phyloP scores from a whole-genome alignment of 441 rosid species.

The Erodium chrysanthum region DNA sequence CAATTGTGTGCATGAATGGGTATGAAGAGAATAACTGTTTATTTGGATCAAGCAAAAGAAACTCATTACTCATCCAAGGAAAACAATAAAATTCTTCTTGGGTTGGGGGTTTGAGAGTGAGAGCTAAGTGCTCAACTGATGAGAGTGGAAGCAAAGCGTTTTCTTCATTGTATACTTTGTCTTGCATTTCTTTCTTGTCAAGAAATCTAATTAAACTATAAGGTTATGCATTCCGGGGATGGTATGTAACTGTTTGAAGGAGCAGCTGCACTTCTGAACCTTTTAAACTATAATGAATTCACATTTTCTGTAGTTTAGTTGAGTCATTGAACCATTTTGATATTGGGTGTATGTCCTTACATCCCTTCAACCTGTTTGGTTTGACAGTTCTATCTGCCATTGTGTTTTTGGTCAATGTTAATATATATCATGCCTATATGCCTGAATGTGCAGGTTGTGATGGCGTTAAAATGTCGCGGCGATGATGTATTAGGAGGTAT shows the following conservation, averaged over 20 bases:
- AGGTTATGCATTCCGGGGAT: not conserved
- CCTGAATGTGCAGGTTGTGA: slow-evolving; percentile 51
- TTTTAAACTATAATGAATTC: not conserved
- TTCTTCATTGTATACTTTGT: not conserved
- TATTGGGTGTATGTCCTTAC: not conserved
- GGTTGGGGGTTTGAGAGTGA: not conserved
- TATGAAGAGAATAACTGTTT: not conserved
- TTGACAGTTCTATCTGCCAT: not conserved
- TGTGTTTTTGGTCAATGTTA: not conserved
- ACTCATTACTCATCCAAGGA: not conserved
- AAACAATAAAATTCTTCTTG: not conserved
- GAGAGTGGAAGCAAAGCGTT: not conserved
- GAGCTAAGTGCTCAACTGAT: not conserved
- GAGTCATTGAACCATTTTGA: not conserved
- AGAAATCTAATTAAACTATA: not conserved
- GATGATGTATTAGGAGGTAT: slow-evolving; percentile 64
- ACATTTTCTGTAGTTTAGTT: not conserved
- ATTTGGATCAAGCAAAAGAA: not conserved
- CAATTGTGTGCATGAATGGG: not conserved
- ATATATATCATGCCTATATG: not conserved
- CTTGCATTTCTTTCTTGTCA: not conserved
- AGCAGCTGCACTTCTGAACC: not conserved
- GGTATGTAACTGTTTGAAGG: not conserved
- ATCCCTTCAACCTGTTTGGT: slow-evolving; percentile 1
- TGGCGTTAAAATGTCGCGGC: slow-evolving; percentile 83